These are phyloP conservation scores for Leccinum fallax DNA, from an alignment of 1,284 basidiomycete species.

Conservation along the genomic window DNA sequence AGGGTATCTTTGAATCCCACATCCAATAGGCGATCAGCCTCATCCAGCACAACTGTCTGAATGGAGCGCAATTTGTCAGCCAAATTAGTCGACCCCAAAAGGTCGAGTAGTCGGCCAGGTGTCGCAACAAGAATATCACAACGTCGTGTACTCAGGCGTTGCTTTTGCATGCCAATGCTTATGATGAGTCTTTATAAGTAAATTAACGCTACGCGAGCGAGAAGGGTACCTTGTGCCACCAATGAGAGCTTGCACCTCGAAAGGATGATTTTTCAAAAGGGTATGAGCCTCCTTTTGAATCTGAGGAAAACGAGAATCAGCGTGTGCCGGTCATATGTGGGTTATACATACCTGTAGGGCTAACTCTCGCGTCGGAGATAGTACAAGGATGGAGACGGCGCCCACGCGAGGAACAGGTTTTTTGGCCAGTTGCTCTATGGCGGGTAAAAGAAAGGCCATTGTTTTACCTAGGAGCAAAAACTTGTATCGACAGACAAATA, in stretches of 20 bases:
- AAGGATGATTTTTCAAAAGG: slow-evolving; percentile 56
- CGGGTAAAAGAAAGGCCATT: slow-evolving; percentile 86
- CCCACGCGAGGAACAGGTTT: slow-evolving; percentile 19
- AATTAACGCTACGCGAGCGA: not conserved
- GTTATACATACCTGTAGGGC: slow-evolving; percentile 69
- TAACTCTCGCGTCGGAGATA: slow-evolving; percentile 89
- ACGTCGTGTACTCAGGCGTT: slow-evolving; percentile 42
- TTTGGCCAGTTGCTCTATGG: slow-evolving; percentile 71
- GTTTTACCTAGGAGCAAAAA: slow-evolving; percentile 68
- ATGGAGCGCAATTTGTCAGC: slow-evolving; percentile 48
- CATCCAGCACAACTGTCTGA: slow-evolving; percentile 85
- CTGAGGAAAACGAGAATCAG: slow-evolving; percentile 19
- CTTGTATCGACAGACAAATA: not conserved
- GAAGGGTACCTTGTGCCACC: slow-evolving; percentile 54
- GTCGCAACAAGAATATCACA: slow-evolving; percentile 88
- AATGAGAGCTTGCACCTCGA: slow-evolving; percentile 43
- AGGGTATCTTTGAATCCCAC: slow-evolving; percentile 86
- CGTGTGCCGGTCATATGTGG: not conserved
- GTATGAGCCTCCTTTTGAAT: slow-evolving; percentile 77
- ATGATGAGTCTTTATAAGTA: slow-evolving; percentile 3
- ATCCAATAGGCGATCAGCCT: slow-evolving; percentile 89
- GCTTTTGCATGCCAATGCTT: slow-evolving; percentile 38
- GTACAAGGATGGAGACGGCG: slow-evolving; percentile 57
- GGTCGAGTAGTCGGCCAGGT: slow-evolving; percentile 86
- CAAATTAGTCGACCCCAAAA: slow-evolving; percentile 53